Base-by-base conservation (phyloP, 2,329 filamentous ascomycete genomes). In the Penicillium hordei region DNA sequence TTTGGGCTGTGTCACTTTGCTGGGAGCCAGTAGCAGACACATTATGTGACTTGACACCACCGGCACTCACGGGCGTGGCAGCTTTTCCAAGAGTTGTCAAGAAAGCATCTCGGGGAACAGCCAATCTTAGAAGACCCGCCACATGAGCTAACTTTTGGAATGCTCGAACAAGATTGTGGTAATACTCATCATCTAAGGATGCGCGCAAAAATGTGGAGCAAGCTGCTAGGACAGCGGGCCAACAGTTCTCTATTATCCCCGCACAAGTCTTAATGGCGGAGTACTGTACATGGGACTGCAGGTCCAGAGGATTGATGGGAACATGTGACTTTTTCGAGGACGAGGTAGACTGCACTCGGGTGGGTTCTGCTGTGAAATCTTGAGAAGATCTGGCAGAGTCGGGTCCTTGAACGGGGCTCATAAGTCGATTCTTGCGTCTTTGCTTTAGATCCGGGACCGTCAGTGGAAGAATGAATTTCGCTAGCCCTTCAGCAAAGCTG, bases 101-200 rank as follows among this genome's bases (percentile, higher is more conserved):
- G 68, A 99, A 95, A 0, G 94, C 94, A 79, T 99, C 94, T 63
- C 94, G 83, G 0, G 94, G 93, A 0, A 93, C 97, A 13, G 83
- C 80, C 10, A 97, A 83, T 61, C 93, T 87, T 9, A 99, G 77
- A 46, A 99, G 80, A 5, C 94, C 95, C 39, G 94, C 91, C 3
- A 97, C 93, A 71, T 99, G 95, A 0, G 94, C 90, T 68, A 99
- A 90, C 63, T 95, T 92, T 68, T 99, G 94, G 65, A 97, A 96
- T 0, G 93, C 90, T 64, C 94, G 86, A 25, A 99, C 93, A 1
- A 99, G 80, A 10, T 89, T 86, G 65, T 97, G 93, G 68, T 97
- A 99, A 66, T 94, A 97, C 52, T 97, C 92, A 1, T 91, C 89
- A 71, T 99, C 94, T 4, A 99, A 79, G 0, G 93, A 87, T 31